These are phyloP conservation scores for Pezicula carpinea DNA, from an alignment of 2,329 filamentous ascomycete species.

Conservation along the genomic window DNA sequence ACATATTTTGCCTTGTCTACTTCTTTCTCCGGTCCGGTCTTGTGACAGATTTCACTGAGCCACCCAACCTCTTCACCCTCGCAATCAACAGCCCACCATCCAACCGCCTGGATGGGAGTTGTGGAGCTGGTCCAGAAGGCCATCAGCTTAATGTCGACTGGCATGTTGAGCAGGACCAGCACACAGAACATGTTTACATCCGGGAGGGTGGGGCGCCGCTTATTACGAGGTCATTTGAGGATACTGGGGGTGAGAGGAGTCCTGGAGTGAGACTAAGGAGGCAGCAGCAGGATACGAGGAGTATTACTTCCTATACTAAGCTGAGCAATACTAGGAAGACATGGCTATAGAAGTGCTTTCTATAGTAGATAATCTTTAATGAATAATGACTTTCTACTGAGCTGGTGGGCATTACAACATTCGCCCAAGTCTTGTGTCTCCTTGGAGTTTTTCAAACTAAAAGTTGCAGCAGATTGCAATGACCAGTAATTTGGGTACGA, in stretches of 20 bases:
- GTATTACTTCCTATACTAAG: conserved; percentile 17
- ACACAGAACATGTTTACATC: conserved; percentile 49
- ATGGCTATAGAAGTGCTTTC: conserved; percentile 8
- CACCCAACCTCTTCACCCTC: conserved; percentile 68
- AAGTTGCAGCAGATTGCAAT: too few relatives aligned
- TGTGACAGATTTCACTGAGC: conserved; percentile 75
- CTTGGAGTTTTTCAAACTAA: too few relatives aligned
- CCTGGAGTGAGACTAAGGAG: not conserved
- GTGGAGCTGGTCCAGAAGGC: conserved; percentile 46
- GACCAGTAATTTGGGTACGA: too few relatives aligned
- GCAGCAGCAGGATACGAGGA: not conserved
- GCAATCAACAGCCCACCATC: conserved; percentile 61
- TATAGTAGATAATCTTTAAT: not conserved
- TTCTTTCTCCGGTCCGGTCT: conserved; percentile 50
- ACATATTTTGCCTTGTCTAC: conserved; percentile 61
- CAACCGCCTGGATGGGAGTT: conserved; percentile 46
- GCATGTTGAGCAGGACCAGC: conserved; percentile 39
- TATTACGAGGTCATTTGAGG: not conserved
- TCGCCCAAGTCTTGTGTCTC: too few relatives aligned
- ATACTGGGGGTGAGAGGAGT: not conserved
- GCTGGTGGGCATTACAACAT: too few relatives aligned
- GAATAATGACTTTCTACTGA: too few relatives aligned
- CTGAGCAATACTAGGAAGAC: conserved; percentile 17
- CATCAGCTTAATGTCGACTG: conserved; percentile 33
- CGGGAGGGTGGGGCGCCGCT: conserved; percentile 30